Conservation (phyloP, 78 protist species). For the Tieghemostelium lacteum region DNA sequence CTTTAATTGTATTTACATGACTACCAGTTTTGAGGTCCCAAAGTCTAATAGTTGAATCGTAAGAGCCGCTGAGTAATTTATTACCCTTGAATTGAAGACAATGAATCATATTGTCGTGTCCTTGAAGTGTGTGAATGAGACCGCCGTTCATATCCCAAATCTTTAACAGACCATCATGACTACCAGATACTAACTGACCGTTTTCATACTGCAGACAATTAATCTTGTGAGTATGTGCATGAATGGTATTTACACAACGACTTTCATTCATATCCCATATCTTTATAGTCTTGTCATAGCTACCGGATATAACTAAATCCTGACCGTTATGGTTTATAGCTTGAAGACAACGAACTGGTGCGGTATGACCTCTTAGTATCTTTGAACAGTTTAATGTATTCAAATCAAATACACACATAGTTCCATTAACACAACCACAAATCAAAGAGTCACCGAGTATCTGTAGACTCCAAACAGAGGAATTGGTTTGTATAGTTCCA, state of each 20-base stretch:
- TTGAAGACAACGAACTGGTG: slow-evolving; percentile 73
- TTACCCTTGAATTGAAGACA: slow-evolving; percentile 76
- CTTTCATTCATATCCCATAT: slow-evolving; percentile 48
- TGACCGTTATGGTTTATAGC: slow-evolving; percentile 70
- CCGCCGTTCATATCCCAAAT: slow-evolving; percentile 76
- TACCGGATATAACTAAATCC: slow-evolving; percentile 41
- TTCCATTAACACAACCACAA: slow-evolving; percentile 75
- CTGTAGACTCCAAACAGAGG: slow-evolving; percentile 69
- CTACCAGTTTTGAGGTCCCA: slow-evolving; percentile 75
- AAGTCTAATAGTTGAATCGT: slow-evolving; percentile 39
- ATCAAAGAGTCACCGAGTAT: slow-evolving; percentile 35
- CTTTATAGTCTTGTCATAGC: slow-evolving; percentile 58
- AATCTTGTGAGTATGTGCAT: slow-evolving; percentile 71
- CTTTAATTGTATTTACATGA: slow-evolving; percentile 62
- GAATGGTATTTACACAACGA: slow-evolving; percentile 39
- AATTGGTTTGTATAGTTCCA: slow-evolving; percentile 61
- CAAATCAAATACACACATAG: slow-evolving; percentile 60
- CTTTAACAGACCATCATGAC: slow-evolving; percentile 67
- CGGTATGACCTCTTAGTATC: slow-evolving; percentile 64
- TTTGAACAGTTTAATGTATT: slow-evolving; percentile 49
- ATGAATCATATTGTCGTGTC: slow-evolving; percentile 79
- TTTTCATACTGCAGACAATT: slow-evolving; percentile 70
- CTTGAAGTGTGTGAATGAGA: slow-evolving; percentile 60
- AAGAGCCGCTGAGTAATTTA: slow-evolving; percentile 65
- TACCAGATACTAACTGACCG: slow-evolving; percentile 72